Conservation (phyloP, 2,329 filamentous ascomycete species). For the Drechmeria coniospora region DNA sequence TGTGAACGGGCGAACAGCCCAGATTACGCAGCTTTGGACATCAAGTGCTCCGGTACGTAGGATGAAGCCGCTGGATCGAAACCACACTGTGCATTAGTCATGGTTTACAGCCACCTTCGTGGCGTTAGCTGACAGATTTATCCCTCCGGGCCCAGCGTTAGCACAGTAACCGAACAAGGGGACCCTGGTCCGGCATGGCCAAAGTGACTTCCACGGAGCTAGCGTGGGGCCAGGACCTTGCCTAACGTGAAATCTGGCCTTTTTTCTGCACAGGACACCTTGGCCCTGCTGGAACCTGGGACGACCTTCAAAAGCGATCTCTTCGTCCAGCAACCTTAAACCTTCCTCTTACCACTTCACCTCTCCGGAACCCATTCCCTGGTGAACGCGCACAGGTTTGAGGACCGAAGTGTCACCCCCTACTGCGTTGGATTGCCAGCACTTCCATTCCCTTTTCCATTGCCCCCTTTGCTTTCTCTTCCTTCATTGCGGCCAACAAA, state of each 20-base stretch:
- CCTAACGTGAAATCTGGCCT: slow-evolving; percentile 32
- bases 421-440: slow-evolving; percentile 12
- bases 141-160: too few species aligned
- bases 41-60: too few species aligned
- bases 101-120: too few species aligned
- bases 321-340: slow-evolving; percentile 14
- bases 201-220: too few species aligned
- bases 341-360: slow-evolving; percentile 8
- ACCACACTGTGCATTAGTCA: too few species aligned
- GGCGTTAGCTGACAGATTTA: too few species aligned
- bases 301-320: slow-evolving; percentile 20
- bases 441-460: slow-evolving; percentile 10
- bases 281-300: slow-evolving; percentile 21
- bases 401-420: slow-evolving; percentile 13
- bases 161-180: too few species aligned
- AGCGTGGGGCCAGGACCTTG: too few species aligned
- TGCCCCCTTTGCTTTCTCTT: slow-evolving; percentile 7
- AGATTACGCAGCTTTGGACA: too few species aligned
- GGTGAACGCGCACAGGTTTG: slow-evolving; percentile 16
- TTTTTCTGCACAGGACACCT: slow-evolving; percentile 35
- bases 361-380: slow-evolving; percentile 13
- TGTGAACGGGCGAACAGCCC: too few species aligned
- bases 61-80: too few species aligned
- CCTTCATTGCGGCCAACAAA: slow-evolving; percentile 5
- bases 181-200: too few species aligned